Conservation (phyloP, 2,329 filamentous ascomycete species). For the Cryphonectria naterciae region DNA sequence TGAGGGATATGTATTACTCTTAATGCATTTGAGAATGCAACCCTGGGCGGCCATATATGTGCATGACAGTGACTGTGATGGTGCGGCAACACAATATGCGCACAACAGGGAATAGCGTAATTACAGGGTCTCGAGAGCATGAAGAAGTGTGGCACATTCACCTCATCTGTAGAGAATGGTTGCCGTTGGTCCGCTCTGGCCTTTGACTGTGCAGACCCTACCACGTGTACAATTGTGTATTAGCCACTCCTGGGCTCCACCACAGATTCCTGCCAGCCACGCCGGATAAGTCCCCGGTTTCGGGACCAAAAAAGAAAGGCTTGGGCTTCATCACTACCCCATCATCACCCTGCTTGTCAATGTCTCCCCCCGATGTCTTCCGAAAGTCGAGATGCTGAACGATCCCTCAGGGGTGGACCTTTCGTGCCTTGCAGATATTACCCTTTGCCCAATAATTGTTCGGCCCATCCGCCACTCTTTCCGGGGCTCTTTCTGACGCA, state of each 20-base stretch:
- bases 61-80: neutral
- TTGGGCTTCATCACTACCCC: neutral
- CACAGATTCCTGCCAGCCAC: neutral
- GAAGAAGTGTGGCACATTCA: neutral
- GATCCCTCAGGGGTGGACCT: neutral
- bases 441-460: conserved; percentile 14
- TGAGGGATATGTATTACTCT: neutral
- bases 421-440: conserved; percentile 20
- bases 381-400: neutral
- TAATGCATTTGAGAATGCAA: neutral
- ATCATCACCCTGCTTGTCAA: neutral
- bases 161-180: no score
- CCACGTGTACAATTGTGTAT: neutral
- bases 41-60: neutral
- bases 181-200: no score
- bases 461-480: neutral
- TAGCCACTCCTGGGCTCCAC: neutral
- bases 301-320: neutral
- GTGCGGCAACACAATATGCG: neutral
- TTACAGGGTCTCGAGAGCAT: neutral
- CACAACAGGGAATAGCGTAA: neutral
- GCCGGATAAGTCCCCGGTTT: neutral
- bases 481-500: neutral
- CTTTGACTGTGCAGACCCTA: no score
- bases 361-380: neutral